These are phyloP conservation scores for Mortierella polycephala DNA, from an alignment of 371 early-diverging fungal genomes.

Conservation along the genomic window DNA sequence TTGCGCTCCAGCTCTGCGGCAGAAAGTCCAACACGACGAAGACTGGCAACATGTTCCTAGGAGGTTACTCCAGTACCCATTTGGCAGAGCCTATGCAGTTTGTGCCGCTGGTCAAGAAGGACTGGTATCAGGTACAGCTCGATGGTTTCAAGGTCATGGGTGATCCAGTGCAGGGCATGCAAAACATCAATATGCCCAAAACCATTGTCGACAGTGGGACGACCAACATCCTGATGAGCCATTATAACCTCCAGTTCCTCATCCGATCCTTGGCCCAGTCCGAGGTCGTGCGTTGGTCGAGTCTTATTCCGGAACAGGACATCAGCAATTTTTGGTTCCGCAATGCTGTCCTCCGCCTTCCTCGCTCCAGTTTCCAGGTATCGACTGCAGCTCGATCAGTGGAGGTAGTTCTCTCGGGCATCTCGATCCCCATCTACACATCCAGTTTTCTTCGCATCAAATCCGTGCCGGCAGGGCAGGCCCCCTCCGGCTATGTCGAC, in stretches of 20 bases:
- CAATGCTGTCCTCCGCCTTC: constrained; percentile 44
- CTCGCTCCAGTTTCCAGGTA: constrained; percentile 36
- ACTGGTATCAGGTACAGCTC: constrained; percentile 55
- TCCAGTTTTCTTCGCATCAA: constrained; percentile 40
- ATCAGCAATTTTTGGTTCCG: constrained; percentile 44
- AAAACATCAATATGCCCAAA: constrained; percentile 51
- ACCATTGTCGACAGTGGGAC: constrained; percentile 58
- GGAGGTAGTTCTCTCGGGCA: constrained; percentile 37
- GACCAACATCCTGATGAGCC: constrained; percentile 56
- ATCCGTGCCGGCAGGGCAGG: constrained; percentile 26
- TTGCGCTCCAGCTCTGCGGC: constrained; percentile 48
- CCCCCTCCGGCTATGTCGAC: constrained; percentile 41
- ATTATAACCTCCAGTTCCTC: constrained; percentile 51
- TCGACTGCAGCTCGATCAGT: constrained; percentile 29
- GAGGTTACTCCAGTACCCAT: constrained; percentile 37
- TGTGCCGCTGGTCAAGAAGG: constrained; percentile 40
- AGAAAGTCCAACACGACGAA: constrained; percentile 33
- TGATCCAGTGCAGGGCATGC: constrained; percentile 29
- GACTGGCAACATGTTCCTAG: constrained; percentile 50
- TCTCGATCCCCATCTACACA: constrained; percentile 43
- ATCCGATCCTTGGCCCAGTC: constrained; percentile 51
- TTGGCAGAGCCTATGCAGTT: constrained; percentile 43
- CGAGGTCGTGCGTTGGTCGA: constrained; percentile 27
- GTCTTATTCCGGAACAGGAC: constrained; percentile 33
- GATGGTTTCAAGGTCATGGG: constrained; percentile 57